phyloP scores from a whole-genome alignment of 805 yeast genomes.

The Pichia insulana region DNA sequence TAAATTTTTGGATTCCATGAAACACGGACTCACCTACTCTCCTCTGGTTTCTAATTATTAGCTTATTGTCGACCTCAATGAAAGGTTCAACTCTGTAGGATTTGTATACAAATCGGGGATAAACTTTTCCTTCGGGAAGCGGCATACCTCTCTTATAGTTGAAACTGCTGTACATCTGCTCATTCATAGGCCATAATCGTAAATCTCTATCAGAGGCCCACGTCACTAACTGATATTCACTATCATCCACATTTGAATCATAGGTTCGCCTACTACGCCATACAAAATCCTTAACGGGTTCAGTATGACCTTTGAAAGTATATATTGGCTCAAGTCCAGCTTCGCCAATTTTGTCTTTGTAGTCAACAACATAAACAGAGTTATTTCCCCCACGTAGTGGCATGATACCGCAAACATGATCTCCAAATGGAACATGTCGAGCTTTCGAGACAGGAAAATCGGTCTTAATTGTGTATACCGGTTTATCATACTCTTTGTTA shows the following conservation, averaged over 20 bases:
- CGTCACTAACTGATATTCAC: constrained; percentile 85
- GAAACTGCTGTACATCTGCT: constrained; percentile 39
- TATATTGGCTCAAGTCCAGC: constrained; percentile 43
- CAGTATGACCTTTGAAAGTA: constrained; percentile 72
- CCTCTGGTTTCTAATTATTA: constrained; percentile 15
- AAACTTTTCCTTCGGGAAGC: constrained; percentile 25
- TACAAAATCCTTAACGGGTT: constrained; percentile 77
- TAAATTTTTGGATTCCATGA: constrained; percentile 19
- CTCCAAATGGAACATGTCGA: constrained; percentile 81
- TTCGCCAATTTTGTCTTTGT: constrained; percentile 30
- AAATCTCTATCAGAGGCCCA: constrained; percentile 90
- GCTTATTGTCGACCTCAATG: constrained; percentile 15
- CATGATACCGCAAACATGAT: constrained; percentile 74
- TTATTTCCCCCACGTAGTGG: constrained; percentile 83
- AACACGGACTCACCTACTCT: constrained; percentile 5
- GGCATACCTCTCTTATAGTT: constrained; percentile 27
- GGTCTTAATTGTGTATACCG: constrained; percentile 54
- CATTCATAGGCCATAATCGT: constrained; percentile 66
- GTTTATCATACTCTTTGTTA: constrained; percentile 31
- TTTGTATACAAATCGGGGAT: constrained; percentile 29
- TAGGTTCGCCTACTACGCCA: constrained; percentile 65
- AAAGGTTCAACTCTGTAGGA: constrained; percentile 48
- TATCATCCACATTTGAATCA: constrained; percentile 42
- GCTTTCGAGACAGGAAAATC: constrained; percentile 88
- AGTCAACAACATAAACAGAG: constrained; percentile 47